Conservation (phyloP, 2,329 filamentous ascomycete genomes). For the Pseudocercospora musae region DNA sequence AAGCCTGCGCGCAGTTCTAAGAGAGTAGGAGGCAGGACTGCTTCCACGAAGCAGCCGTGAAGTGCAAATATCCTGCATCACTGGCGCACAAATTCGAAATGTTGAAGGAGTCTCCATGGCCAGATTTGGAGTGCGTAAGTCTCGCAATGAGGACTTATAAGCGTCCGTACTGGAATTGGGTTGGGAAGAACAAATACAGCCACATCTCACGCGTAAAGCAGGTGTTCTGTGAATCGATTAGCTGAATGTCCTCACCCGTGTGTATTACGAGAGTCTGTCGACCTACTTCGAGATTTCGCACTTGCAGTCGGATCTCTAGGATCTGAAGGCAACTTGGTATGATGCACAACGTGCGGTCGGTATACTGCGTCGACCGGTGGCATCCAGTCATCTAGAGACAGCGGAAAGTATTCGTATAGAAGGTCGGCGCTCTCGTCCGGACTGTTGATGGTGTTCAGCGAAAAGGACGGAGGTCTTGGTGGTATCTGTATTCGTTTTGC, state of each 20-base stretch:
- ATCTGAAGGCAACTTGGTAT: constrained; percentile 58
- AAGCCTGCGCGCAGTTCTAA: background rate
- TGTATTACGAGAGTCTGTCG: no score
- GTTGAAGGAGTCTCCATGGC: constrained; percentile 11
- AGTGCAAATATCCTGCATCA: constrained; percentile 12
- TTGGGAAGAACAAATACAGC: background rate
- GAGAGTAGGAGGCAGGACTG: constrained; percentile 18
- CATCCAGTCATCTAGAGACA: constrained; percentile 90
- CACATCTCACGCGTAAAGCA: background rate
- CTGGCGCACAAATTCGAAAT: constrained; percentile 17
- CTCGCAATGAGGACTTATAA: background rate
- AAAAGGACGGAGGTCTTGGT: constrained; percentile 45
- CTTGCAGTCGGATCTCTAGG: constrained; percentile 41
- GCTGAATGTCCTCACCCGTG: background rate
- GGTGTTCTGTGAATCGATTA: background rate
- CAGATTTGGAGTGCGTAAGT: constrained; percentile 13
- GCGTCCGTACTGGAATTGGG: background rate
- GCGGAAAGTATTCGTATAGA: constrained; percentile 90
- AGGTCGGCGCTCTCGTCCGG: constrained; percentile 75
- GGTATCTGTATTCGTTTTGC: constrained; percentile 32
- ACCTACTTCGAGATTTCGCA: constrained; percentile 19
- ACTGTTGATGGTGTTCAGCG: constrained; percentile 54
- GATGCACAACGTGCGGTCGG: constrained; percentile 88
- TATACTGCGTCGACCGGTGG: constrained; percentile 87
- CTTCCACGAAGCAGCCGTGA: constrained; percentile 6